Percentiles rank a stretch among this genome's conserved stretches.
Conservation (phyloP, 1,284 basidiomycete species). For the Apiotrichum veenhuisii region DNA sequence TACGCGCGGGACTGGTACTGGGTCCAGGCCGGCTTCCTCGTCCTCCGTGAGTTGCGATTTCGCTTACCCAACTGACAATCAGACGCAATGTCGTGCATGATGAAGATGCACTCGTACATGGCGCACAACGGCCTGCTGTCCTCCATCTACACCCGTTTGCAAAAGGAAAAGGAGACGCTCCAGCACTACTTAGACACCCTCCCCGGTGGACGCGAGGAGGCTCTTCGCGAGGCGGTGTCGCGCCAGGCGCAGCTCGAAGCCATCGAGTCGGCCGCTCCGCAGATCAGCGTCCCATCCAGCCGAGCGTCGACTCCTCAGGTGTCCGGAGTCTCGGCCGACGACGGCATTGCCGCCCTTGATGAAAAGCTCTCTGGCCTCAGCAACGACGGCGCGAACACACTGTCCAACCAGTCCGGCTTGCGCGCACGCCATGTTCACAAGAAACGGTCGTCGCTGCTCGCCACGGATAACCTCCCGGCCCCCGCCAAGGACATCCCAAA, state of each 20-base stretch:
- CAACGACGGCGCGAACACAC: neutral
- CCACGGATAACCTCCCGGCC: slow-evolving; percentile 33
- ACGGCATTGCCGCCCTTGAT: neutral
- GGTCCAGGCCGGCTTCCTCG: slow-evolving; percentile 95
- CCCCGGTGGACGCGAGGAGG: slow-evolving; percentile 38
- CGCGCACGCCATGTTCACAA: neutral
- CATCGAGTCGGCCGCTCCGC: slow-evolving; percentile 33
- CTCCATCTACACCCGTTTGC: slow-evolving; percentile 49
- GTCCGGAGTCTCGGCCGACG: slow-evolving; percentile 35
- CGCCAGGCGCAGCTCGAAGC: slow-evolving; percentile 31
- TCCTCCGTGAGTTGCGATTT: slow-evolving; percentile 57
- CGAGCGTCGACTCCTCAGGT: slow-evolving; percentile 56
- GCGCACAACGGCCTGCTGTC: slow-evolving; percentile 82
- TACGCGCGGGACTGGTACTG: slow-evolving; percentile 81
- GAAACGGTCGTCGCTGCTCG: slow-evolving; percentile 15
- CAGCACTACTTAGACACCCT: slow-evolving; percentile 29
- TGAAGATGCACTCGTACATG: slow-evolving; percentile 82
- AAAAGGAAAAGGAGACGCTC: slow-evolving; percentile 37
- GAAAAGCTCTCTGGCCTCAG: neutral
- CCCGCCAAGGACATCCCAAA: slow-evolving; percentile 37
- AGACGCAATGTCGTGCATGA: slow-evolving; percentile 47
- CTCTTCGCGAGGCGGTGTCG: slow-evolving; percentile 34
- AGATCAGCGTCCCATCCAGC: slow-evolving; percentile 30
- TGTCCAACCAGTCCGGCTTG: neutral
- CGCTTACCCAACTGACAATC: neutral